A percentile compares a stretch with the other conserved stretches of the same genome.
Conservation (phyloP, 768 basidiomycete species). For the Cubamyces sp. region DNA sequence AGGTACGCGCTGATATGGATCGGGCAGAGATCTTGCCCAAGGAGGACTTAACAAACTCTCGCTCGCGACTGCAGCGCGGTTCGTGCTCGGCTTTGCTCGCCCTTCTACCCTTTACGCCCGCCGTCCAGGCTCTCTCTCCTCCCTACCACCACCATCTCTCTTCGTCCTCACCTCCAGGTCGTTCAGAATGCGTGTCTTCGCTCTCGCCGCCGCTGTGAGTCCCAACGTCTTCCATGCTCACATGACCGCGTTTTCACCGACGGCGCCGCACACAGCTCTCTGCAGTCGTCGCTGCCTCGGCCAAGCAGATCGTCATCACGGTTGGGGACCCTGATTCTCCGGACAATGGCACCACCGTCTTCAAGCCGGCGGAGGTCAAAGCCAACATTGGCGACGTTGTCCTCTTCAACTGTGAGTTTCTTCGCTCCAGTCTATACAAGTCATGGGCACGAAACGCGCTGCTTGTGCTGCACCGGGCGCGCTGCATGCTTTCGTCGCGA, state of each 20-base stretch:
- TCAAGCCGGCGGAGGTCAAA: conserved; percentile 47
- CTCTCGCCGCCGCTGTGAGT: conserved; percentile 30
- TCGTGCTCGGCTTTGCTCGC: neutral
- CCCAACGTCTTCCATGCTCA: neutral
- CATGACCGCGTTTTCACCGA: neutral
- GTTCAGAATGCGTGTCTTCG: conserved; percentile 29
- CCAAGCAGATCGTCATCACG: conserved; percentile 47
- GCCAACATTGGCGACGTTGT: conserved; percentile 54
- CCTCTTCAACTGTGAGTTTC: conserved; percentile 56
- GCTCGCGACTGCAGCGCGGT: neutral
- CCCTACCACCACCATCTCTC: conserved; percentile 25
- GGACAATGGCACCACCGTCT: conserved; percentile 47
- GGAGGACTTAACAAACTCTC: neutral
- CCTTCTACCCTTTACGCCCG: neutral
- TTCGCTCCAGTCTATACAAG: neutral
- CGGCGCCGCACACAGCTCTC: conserved; percentile 18
- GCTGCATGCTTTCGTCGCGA: neutral
- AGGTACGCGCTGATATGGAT: neutral
- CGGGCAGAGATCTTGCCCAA: conserved; percentile 10
- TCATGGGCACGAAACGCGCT: too few relatives aligned
- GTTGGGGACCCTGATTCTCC: conserved; percentile 52
- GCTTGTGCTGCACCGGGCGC: neutral
- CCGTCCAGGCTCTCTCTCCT: conserved; percentile 11
- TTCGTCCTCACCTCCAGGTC: conserved; percentile 14
- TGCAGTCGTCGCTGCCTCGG: conserved; percentile 30